A percentile compares a stretch with the other conserved stretches of the same genome.
These are phyloP conservation scores for Escallonia rubra DNA, from an alignment of 129 eudicot genomes.

Conservation along the genomic window DNA sequence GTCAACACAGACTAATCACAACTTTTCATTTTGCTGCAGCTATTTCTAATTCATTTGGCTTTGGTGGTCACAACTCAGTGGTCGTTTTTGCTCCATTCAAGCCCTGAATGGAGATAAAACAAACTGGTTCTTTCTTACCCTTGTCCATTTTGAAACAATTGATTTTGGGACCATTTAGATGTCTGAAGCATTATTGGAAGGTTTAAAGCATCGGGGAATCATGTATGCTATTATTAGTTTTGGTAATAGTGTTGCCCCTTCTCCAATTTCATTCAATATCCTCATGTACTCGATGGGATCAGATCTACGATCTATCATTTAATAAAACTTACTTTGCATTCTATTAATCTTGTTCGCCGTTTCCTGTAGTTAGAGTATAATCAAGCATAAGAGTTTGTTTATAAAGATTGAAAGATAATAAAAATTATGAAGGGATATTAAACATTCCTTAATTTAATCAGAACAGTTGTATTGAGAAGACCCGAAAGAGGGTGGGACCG, in stretches of 20 bases:
- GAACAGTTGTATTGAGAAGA: too few relatives aligned
- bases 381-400: too few relatives aligned
- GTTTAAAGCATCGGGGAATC: constrained; percentile 6
- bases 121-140: neutral
- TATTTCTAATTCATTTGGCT: constrained; percentile 65
- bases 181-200: neutral
- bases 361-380: too few relatives aligned
- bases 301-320: constrained; percentile 3
- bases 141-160: neutral
- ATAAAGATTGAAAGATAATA: too few relatives aligned
- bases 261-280: neutral
- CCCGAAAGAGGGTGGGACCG: too few relatives aligned
- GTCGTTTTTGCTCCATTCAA: constrained; percentile 60
- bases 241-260: neutral
- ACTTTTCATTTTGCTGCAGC: constrained; percentile 29
- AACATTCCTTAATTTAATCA: too few relatives aligned
- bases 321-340: constrained; percentile 6
- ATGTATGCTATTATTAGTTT: constrained; percentile 2
- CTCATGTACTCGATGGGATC: constrained; percentile 2
- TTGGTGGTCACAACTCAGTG: constrained; percentile 63
- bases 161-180: constrained; percentile 3
- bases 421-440: too few relatives aligned
- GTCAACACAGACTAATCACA: neutral
- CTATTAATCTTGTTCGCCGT: neutral
- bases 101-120: constrained; percentile 15